These are phyloP conservation scores for Achaetomium macrosporum DNA, from an alignment of 2,329 filamentous ascomycete genomes.

Conservation along the genomic window DNA sequence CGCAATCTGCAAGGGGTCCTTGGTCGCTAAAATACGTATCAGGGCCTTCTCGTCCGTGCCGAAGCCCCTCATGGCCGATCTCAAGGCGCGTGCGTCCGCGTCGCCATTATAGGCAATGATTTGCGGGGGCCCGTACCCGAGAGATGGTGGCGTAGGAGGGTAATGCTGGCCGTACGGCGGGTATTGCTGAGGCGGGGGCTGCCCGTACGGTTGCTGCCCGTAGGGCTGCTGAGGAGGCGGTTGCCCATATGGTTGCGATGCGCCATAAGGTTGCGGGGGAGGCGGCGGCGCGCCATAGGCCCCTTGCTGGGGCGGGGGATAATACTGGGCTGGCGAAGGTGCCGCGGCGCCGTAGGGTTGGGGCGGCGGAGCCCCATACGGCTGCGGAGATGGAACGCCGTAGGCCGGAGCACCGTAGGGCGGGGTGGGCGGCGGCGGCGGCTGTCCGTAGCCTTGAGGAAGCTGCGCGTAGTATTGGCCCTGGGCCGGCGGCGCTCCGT, in stretches of 20 bases:
- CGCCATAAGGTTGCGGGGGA: slow-evolving; percentile 4
- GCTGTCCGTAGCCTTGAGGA: slow-evolving; percentile 12
- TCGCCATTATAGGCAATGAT: slow-evolving; percentile 63
- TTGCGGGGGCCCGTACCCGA: slow-evolving; percentile 69
- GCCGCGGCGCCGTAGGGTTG: slow-evolving; percentile 26
- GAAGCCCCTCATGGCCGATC: slow-evolving; percentile 83
- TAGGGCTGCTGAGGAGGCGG: slow-evolving; percentile 20
- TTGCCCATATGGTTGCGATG: slow-evolving; percentile 13
- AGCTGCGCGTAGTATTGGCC: slow-evolving; percentile 10
- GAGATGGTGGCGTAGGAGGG: slow-evolving; percentile 58
- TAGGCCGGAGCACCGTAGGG: slow-evolving; percentile 26
- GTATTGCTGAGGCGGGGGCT: slow-evolving; percentile 29
- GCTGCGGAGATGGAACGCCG: slow-evolving; percentile 9
- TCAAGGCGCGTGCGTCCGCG: slow-evolving; percentile 63
- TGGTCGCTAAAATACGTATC: slow-evolving; percentile 62
- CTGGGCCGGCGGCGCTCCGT: slow-evolving; percentile 26
- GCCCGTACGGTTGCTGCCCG: slow-evolving; percentile 31
- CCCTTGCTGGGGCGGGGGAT: slow-evolving; percentile 29
- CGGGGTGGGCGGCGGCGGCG: slow-evolving; percentile 9
- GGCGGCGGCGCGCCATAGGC: slow-evolving; percentile 18
- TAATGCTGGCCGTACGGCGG: slow-evolving; percentile 29
- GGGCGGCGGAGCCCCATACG: slow-evolving; percentile 27
- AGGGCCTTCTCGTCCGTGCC: slow-evolving; percentile 80
- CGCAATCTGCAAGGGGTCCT: slow-evolving; percentile 73
- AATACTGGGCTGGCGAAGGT: slow-evolving; percentile 28